Base-by-base conservation (phyloP, 495 filamentous ascomycete genomes). In the Aspergillus leporis region DNA sequence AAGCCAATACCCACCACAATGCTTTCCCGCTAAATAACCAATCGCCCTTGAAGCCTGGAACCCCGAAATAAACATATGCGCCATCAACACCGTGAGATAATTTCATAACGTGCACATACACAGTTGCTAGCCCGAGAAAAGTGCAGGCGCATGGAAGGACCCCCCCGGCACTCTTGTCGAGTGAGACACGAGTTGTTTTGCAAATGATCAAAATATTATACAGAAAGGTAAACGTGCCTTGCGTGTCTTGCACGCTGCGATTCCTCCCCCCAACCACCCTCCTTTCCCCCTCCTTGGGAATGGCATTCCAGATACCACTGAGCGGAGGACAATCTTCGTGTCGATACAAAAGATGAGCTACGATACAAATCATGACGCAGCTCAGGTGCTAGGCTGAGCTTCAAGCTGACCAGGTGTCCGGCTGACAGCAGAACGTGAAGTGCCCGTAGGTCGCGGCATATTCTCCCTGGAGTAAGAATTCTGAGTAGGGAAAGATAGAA, bases 331-430 rank as follows among this genome's bases (percentile, higher is more conserved):
- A 52, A 45, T 53, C 40, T 51, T 54, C 16, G 53, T 36, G 45
- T 21, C 4, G 46, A 22, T 23, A 10, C n/a, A 36, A 51, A 5
- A 28, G 38, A 13, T 10, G 25, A 45, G 50, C 21, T 4, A 58
- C 40, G 21, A 19, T 18, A 58, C 31, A 62, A 28, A 28, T 28
- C 3, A 28, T 28, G 25, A 28, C 25, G 25, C 23, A 28, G 8
- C 38, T 58, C 16, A 60, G 43, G 49, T 34, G 68, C 71, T 30
- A 19, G 43, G 16, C 43, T 47, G 18, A n/a, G 72, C 71, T 61
- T 75, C 72, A 25, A 75, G 66, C 56, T 77, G 68, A n/a, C 60
- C 57, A 23, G 68, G 70, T 2, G 74, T 75, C 40, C 61, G 64
- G 23, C 56, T 34, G 25, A 51, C 50, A 18, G 13, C 40, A 25